Percentiles rank a stretch among this genome's conserved stretches.
phyloP scores from a whole-genome alignment of 2,329 filamentous ascomycete genomes.

The Aurifilum marmelostoma region DNA sequence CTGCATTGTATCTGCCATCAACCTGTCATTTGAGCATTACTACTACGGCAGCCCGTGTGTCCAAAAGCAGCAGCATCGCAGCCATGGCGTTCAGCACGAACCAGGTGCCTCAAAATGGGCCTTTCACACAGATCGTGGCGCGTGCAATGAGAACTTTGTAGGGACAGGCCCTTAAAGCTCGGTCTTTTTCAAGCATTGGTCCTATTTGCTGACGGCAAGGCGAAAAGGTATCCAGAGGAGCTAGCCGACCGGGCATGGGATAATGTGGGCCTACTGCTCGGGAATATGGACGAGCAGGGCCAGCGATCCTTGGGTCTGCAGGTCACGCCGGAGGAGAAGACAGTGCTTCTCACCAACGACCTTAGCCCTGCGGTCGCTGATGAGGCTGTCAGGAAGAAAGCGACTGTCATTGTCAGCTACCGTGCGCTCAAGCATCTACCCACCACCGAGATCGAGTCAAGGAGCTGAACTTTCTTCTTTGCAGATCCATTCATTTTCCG shows the following conservation, averaged over 20 bases:
- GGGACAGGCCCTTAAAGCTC: constrained; percentile 44
- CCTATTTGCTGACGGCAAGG: constrained; percentile 1
- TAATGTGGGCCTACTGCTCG: constrained; percentile 84
- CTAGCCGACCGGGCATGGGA: constrained; percentile 91
- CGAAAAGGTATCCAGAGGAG: constrained; percentile 79
- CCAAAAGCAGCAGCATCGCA: not conserved
- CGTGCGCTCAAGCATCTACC: constrained; percentile 59
- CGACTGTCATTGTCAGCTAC: constrained; percentile 84
- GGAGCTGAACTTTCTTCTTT: not conserved
- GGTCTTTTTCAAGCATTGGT: not conserved
- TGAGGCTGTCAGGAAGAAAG: constrained; percentile 79
- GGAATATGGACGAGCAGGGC: constrained; percentile 42
- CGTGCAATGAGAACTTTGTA: constrained; percentile 79
- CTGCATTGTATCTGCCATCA: not conserved
- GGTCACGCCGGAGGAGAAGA: constrained; percentile 36
- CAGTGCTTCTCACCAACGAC: constrained; percentile 75
- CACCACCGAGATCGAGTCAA: not conserved
- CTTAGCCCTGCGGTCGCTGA: constrained; percentile 86
- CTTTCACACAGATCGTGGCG: constrained; percentile 66
- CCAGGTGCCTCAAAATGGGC: constrained; percentile 29
- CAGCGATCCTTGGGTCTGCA: constrained; percentile 34
- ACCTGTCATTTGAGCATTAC: not conserved
- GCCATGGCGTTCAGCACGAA: constrained; percentile 19
- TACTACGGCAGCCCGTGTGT: not conserved
- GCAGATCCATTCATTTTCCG: constrained; percentile 95